Percentiles rank a stretch among this genome's conserved stretches.
phyloP scores from a whole-genome alignment of 768 basidiomycete species.

The Macrolepiota fuliginosa region DNA sequence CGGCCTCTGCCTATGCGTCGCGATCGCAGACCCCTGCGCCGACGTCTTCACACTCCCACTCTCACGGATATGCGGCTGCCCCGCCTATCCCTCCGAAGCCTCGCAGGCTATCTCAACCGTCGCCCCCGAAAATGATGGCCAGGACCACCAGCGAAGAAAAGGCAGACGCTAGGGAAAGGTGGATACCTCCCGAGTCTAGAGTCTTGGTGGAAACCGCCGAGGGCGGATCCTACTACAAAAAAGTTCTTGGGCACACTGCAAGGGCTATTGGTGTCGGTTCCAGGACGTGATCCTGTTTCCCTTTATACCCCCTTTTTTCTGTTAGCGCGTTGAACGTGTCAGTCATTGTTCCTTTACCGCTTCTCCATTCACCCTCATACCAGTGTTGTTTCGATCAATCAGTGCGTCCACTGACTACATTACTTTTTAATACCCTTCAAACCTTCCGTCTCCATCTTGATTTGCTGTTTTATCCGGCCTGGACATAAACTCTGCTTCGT shows the following conservation, averaged over 20 bases:
- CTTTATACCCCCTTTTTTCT: background rate
- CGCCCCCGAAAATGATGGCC: constrained; percentile 56
- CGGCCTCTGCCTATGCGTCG: constrained; percentile 20
- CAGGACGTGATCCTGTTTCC: constrained; percentile 6
- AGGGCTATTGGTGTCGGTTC: constrained; percentile 6
- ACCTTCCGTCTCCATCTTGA: constrained; percentile 22
- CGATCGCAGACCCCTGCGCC: constrained; percentile 45
- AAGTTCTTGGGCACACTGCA: constrained; percentile 11
- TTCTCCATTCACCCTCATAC: background rate
- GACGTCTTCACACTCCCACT: constrained; percentile 32
- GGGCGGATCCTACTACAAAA: constrained; percentile 17
- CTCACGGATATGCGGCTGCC: constrained; percentile 27
- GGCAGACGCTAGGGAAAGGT: constrained; percentile 56
- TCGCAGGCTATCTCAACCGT: constrained; percentile 49
- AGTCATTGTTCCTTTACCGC: background rate
- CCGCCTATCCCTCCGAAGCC: constrained; percentile 38
- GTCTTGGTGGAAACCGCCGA: constrained; percentile 17
- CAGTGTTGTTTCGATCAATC: constrained; percentile 12
- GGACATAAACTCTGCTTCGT: constrained; percentile 14
- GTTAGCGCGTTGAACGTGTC: background rate
- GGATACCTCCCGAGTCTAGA: constrained; percentile 46
- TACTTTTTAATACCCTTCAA: constrained; percentile 24
- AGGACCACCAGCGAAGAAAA: constrained; percentile 70
- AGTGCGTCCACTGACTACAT: constrained; percentile 27
- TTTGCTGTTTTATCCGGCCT: constrained; percentile 14